Evolutionary conservation across 345 rosid species (phyloP).

Genomic region (Diplotaxis tenuifolia): DNA sequence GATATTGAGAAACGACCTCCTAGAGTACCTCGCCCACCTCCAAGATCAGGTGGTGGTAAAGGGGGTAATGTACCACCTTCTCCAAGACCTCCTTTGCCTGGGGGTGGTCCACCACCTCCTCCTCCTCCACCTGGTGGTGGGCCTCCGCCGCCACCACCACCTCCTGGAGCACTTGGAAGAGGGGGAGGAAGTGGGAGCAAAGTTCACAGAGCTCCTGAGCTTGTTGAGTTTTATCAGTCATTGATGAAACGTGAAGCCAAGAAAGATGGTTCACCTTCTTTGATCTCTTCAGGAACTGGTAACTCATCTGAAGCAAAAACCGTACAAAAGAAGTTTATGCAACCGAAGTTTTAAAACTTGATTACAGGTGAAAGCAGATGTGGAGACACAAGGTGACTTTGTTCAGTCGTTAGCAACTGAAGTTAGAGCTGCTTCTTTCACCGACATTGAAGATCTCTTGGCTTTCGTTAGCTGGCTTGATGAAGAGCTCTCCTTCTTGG

Average conservation of each 20-base stretch:
- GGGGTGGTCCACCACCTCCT: conserved; percentile 54
- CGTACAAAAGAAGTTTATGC: no score
- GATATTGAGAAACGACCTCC: conserved; percentile 85
- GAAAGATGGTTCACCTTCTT: conserved; percentile 71
- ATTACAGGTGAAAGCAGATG: conserved; percentile 92
- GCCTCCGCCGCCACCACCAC: conserved; percentile 75
- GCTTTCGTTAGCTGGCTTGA: conserved; percentile 97
- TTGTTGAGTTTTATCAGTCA: conserved; percentile 90
- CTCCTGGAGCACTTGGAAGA: conserved; percentile 81
- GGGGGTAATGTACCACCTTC: conserved; percentile 37
- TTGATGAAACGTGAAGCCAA: conserved; percentile 96
- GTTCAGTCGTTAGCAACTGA: conserved; percentile 88
- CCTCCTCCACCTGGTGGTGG: conserved; percentile 51
- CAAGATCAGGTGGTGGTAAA: conserved; percentile 52
- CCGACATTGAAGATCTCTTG: conserved; percentile 68
- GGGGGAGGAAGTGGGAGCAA: conserved; percentile 71
- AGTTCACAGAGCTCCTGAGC: conserved; percentile 92
- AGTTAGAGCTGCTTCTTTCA: conserved; percentile 83
- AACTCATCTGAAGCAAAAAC: conserved; percentile 71
- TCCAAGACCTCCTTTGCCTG: conserved; percentile 47
- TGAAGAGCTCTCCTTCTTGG: conserved; percentile 99
- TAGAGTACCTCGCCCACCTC: conserved; percentile 84
- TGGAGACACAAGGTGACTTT: conserved; percentile 98
- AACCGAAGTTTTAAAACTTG: neutral
- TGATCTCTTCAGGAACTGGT: conserved; percentile 63